Base-by-base conservation (phyloP, 176 grass and related monocot genomes). In the Zizania latifolia region DNA sequence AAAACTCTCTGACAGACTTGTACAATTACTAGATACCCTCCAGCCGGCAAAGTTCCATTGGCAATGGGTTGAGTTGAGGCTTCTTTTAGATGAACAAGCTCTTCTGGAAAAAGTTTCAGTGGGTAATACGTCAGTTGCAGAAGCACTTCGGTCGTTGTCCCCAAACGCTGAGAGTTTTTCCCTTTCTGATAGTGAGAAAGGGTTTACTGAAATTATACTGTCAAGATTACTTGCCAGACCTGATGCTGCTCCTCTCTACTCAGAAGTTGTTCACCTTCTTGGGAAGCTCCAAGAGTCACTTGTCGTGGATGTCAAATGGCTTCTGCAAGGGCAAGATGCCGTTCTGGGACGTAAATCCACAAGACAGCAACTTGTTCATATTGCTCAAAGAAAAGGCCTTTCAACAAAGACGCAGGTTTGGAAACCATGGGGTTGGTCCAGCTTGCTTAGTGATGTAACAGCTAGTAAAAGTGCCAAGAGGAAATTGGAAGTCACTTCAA, bases 41-140 rank as follows among this genome's bases (percentile, higher is more conserved):
- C 96, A 99, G 71, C 89, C 96, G 72, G 96, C 96, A 63, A 99
- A 95, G 44, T 99, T 99, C 53, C 96, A 95, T 83, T 99, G 96
- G 96, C 96, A 99, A 65, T 99, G 96, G 96, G 89, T 99, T 70
- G 89, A 99, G 70, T 89, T 99, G 85, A 87, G 92, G 57, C 85
- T 99, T 71, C 96, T 99, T 84, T 90, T 99, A 84, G 89, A 95
- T 86, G 96, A 99, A 78, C 96, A 95, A 43, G 89, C 92, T 82
- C 85, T 99, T 70, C 84, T 86, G 74, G 96, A 99, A 88, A 99
- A 99, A 92, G 71, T 94, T 30, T 65, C 55, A 79, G 87, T 51
- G 12, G 80, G 82, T 21, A 92, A 82, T 39, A 86, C 91, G 79
- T 72, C 89, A 74, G 85, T 95, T 67, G 89, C 83, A 65, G 92